A percentile compares a stretch with the other conserved stretches of the same genome.
These are phyloP conservation scores for Blastobotrys buckinghamii DNA, from an alignment of 1,139 yeast species.

Conservation along the genomic window DNA sequence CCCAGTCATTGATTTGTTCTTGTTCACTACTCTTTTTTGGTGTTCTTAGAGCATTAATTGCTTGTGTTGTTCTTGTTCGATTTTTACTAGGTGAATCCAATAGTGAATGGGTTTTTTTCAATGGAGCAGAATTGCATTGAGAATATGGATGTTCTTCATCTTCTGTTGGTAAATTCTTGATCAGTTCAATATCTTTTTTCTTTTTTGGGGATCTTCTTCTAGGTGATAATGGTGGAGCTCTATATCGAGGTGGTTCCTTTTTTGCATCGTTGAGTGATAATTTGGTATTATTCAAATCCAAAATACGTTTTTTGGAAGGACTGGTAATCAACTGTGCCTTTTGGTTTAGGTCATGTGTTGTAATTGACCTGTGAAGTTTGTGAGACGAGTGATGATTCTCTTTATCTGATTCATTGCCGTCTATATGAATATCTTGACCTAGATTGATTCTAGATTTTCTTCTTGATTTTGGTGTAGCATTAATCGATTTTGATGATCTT, in stretches of 20 bases:
- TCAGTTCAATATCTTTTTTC: background rate
- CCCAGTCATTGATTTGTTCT: background rate
- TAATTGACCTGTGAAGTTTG: background rate
- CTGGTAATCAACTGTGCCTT: background rate
- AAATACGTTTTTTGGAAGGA: background rate
- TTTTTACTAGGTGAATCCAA: too few relatives aligned
- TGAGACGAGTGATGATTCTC: too few relatives aligned
- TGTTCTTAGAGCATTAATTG: background rate
- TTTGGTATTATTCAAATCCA: background rate
- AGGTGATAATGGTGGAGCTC: background rate
- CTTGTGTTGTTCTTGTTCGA: background rate
- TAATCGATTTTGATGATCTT: too few relatives aligned
- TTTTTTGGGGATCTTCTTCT: constrained; percentile 1
- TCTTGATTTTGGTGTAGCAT: background rate
- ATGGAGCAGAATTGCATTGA: background rate
- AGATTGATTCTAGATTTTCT: background rate
- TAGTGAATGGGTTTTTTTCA: too few relatives aligned
- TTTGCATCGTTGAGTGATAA: background rate
- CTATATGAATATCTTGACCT: background rate
- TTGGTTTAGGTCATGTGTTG: background rate
- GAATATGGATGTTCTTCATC: background rate
- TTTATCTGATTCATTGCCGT: background rate
- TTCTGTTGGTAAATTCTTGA: background rate
- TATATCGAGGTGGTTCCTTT: background rate
- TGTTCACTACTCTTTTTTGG: background rate